These are phyloP conservation scores for Trichoderma sp. DNA, from an alignment of 2,329 filamentous ascomycete species.

Conservation along the genomic window DNA sequence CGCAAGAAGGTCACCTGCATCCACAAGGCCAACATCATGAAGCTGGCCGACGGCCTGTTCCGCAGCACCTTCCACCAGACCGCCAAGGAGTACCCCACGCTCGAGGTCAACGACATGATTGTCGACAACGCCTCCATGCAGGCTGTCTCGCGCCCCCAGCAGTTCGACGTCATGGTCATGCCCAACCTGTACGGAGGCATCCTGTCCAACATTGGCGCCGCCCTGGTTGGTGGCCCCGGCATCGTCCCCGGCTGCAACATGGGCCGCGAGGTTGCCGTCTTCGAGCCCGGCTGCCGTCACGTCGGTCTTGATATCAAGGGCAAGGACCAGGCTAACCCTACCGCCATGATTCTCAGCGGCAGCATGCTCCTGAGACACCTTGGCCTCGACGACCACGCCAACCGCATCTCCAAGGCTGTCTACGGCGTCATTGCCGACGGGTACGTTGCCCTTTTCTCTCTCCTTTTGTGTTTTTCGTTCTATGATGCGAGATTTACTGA, in stretches of 20 bases:
- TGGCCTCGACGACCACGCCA: constrained; percentile 95
- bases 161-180: constrained; percentile 99
- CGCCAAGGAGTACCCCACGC: constrained; percentile 90
- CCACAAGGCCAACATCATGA: constrained; percentile 99
- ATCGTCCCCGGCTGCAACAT: constrained; percentile 99
- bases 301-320: constrained; percentile 99
- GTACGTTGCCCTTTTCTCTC: constrained; percentile 59
- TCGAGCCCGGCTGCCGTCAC: constrained; percentile 98
- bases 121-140: constrained; percentile 99
- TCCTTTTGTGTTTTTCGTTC: background rate
- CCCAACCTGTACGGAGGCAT: constrained; percentile 99
- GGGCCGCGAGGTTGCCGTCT: constrained; percentile 96
- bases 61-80: constrained; percentile 93
- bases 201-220: constrained; percentile 96
- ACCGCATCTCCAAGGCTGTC: constrained; percentile 90
- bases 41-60: constrained; percentile 98
- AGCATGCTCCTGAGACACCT: constrained; percentile 98
- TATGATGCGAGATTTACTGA: constrained; percentile 41
- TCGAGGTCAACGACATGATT: constrained; percentile 99
- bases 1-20: constrained; percentile 99
- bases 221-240: constrained; percentile 93
- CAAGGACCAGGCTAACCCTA: constrained; percentile 99
- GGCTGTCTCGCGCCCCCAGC: constrained; percentile 91
- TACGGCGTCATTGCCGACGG: constrained; percentile 82
- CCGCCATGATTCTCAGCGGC: constrained; percentile 89